Percentiles rank a stretch among this genome's conserved stretches.
These are phyloP conservation scores for Chaetothyriales sp. DNA, from an alignment of 2,329 filamentous ascomycete species.

Conservation along the genomic window DNA sequence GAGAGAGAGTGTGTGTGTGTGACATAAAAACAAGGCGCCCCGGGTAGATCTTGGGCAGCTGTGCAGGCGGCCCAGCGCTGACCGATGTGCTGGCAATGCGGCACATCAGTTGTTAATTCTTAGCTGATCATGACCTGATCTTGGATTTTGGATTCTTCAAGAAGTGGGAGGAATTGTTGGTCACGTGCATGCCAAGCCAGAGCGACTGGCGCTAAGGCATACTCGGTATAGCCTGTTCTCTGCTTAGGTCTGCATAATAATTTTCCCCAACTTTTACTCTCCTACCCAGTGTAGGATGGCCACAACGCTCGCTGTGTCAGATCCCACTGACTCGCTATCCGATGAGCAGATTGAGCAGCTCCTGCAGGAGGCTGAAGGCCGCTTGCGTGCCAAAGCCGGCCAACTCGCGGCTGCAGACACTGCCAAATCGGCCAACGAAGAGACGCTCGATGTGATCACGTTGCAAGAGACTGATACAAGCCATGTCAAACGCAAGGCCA, in stretches of 20 bases:
- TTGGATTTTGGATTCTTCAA: too few relatives aligned
- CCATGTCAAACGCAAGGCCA: conserved; percentile 2
- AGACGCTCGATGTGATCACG: conserved; percentile 1
- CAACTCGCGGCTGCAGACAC: conserved; percentile 16
- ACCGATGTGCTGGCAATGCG: neutral
- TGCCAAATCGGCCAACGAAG: conserved; percentile 9
- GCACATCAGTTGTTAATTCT: too few relatives aligned
- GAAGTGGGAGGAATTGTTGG: neutral
- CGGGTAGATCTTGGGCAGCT: neutral
- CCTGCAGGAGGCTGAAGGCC: conserved; percentile 46
- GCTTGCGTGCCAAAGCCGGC: conserved; percentile 28
- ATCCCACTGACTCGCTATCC: neutral
- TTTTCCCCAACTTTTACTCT: neutral
- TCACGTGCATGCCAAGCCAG: neutral
- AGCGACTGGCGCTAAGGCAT: neutral
- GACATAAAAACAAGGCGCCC: neutral
- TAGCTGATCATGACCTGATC: too few relatives aligned
- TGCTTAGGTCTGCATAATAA: too few relatives aligned
- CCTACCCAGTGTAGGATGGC: neutral
- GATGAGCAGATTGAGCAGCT: conserved; percentile 50
- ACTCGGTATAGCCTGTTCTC: too few relatives aligned
- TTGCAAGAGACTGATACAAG: neutral
- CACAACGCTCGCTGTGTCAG: neutral
- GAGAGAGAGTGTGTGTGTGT: too few relatives aligned
- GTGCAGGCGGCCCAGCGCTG: neutral